Evolutionary conservation across 805 yeast genomes (phyloP).

Genomic region (Ogataea haglerorum): DNA sequence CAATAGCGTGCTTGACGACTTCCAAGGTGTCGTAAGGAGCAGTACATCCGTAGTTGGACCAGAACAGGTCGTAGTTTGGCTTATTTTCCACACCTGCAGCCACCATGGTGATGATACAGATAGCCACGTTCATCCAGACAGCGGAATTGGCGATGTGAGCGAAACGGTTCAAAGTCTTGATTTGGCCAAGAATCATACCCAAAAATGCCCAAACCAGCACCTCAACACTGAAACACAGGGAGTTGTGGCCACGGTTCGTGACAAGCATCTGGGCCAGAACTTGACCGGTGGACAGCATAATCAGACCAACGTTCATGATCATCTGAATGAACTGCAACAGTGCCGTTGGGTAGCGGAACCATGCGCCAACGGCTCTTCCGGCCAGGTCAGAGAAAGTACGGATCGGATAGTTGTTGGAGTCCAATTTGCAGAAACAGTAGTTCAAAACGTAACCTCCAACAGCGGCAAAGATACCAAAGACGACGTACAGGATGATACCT

Average conservation of each 20-base stretch:
- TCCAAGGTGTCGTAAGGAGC: constrained; percentile 23
- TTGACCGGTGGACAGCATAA: constrained; percentile 41
- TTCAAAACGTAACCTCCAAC: constrained; percentile 40
- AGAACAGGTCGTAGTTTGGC: constrained; percentile 32
- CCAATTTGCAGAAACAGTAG: constrained; percentile 35
- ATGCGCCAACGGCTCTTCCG: constrained; percentile 37
- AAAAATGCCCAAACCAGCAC: constrained; percentile 41
- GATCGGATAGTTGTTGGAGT: constrained; percentile 42
- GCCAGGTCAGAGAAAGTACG: constrained; percentile 41
- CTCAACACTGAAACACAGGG: constrained; percentile 38
- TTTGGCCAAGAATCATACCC: constrained; percentile 45
- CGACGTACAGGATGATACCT: constrained; percentile 39
- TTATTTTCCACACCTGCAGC: constrained; percentile 34
- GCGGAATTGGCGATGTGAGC: constrained; percentile 42
- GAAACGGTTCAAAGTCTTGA: constrained; percentile 37
- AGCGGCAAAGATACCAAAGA: constrained; percentile 41
- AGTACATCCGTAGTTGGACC: constrained; percentile 15
- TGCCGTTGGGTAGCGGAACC: constrained; percentile 33
- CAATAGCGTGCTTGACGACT: constrained; percentile 20
- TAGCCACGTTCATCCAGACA: constrained; percentile 46
- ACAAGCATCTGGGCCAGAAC: constrained; percentile 39
- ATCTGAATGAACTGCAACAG: constrained; percentile 40
- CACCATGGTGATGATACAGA: constrained; percentile 41
- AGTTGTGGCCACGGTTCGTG: constrained; percentile 25
- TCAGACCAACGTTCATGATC: constrained; percentile 42